These are phyloP conservation scores for Helicocarpus griseus DNA, from an alignment of 2,329 filamentous ascomycete genomes.

Conservation along the genomic window DNA sequence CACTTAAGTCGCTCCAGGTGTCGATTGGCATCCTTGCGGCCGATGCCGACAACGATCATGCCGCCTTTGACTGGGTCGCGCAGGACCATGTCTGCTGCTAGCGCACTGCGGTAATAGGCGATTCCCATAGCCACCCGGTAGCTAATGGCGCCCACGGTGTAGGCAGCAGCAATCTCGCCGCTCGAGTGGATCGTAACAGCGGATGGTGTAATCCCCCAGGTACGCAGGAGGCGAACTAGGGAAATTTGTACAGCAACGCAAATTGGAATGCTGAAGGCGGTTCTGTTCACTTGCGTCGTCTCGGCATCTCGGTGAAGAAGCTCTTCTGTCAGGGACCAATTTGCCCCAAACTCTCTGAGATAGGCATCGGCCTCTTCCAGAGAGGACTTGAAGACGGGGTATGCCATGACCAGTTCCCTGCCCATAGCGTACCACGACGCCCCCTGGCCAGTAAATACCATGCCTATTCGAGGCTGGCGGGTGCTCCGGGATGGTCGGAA, in stretches of 20 bases:
- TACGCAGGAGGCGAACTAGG: constrained; percentile 8
- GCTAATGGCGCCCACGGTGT: not conserved
- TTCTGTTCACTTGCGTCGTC: not conserved
- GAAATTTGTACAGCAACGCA: constrained; percentile 11
- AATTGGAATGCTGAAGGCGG: not conserved
- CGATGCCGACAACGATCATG: not conserved
- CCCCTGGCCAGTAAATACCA: constrained; percentile 2
- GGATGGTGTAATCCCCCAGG: constrained; percentile 7
- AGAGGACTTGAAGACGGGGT: too few species aligned
- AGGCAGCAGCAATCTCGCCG: constrained; percentile 15
- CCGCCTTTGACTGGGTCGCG: not conserved
- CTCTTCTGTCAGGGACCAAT: not conserved
- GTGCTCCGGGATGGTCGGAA: not conserved
- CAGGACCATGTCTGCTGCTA: not conserved
- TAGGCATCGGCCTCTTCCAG: not conserved
- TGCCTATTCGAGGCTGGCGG: too few species aligned
- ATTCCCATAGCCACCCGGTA: not conserved
- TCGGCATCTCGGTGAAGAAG: not conserved
- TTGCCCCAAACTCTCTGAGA: not conserved
- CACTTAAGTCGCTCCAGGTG: not conserved
- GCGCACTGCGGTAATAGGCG: not conserved
- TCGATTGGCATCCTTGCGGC: not conserved
- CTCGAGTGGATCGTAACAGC: constrained; percentile 10
- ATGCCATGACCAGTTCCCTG: not conserved
- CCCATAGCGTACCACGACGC: constrained; percentile 1